phyloP scores from a whole-genome alignment of 352 stramenopile genomes.

The Phytophthora litchii region DNA sequence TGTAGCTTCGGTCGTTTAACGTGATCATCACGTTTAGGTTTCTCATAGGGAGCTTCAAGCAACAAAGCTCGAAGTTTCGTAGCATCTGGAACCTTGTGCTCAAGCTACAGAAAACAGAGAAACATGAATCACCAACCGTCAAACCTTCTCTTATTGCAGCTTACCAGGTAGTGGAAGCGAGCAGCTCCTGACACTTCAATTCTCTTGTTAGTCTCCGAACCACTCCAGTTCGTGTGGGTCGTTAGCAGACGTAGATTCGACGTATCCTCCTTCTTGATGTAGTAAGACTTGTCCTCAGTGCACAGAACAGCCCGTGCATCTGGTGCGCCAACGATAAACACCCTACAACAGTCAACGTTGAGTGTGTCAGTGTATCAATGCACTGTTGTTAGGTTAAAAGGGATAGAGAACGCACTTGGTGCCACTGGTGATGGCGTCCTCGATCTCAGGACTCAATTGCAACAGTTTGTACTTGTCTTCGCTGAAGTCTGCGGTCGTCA shows the following conservation, averaged over 20 bases:
- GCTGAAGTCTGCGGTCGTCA: slow-evolving; percentile 60
- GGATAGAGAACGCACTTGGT: slow-evolving; percentile 40
- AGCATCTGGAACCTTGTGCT: slow-evolving; percentile 62
- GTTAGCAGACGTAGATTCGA: slow-evolving; percentile 82
- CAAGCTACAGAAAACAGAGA: slow-evolving; percentile 43
- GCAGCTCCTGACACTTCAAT: slow-evolving; percentile 65
- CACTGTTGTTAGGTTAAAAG: background rate
- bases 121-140: background rate
- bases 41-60: slow-evolving; percentile 68
- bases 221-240: slow-evolving; percentile 57
- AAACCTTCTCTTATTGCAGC: background rate
- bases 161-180: slow-evolving; percentile 72
- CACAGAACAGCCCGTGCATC: slow-evolving; percentile 72
- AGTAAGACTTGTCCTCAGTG: slow-evolving; percentile 71
- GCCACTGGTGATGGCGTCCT: slow-evolving; percentile 53
- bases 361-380: slow-evolving; percentile 14
- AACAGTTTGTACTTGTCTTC: slow-evolving; percentile 62
- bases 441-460: slow-evolving; percentile 70
- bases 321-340: slow-evolving; percentile 70
- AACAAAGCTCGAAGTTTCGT: slow-evolving; percentile 66
- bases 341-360: slow-evolving; percentile 22
- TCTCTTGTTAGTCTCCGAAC: slow-evolving; percentile 23
- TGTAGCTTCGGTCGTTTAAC: slow-evolving; percentile 57
- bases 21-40: slow-evolving; percentile 18
- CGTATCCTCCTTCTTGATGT: slow-evolving; percentile 80